Conservation (phyloP, 1,284 basidiomycete species). For the Cutaneotrichosporon mucoides region DNA sequence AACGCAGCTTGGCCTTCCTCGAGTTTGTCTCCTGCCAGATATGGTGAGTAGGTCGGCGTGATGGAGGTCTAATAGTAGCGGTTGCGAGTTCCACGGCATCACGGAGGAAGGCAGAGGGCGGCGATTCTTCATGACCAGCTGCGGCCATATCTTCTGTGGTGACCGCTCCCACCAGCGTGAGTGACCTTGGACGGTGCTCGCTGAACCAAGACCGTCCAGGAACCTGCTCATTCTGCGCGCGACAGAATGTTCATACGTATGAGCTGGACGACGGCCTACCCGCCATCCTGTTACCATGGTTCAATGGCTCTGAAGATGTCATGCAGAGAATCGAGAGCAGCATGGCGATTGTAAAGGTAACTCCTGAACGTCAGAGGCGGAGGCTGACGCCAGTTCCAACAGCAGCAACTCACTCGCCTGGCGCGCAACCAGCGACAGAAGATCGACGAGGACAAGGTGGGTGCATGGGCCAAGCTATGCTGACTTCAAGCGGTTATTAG, state of each 20-base stretch:
- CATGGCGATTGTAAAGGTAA: not conserved
- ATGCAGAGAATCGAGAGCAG: not conserved
- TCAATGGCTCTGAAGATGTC: not conserved
- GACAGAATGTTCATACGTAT: slow-evolving; percentile 10
- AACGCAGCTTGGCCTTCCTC: slow-evolving; percentile 19
- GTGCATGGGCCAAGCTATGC: not conserved
- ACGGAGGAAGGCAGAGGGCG: not conserved
- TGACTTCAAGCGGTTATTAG: not conserved
- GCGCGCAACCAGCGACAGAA: not conserved
- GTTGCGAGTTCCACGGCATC: not conserved
- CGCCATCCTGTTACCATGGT: not conserved
- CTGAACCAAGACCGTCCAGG: slow-evolving; percentile 17
- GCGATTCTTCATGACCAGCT: slow-evolving; percentile 39
- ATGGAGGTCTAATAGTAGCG: not conserved
- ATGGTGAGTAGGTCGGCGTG: slow-evolving; percentile 22
- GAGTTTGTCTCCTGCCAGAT: slow-evolving; percentile 31
- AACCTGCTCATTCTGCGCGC: slow-evolving; percentile 17
- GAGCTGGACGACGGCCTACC: slow-evolving; percentile 14
- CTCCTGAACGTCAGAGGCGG: not conserved
- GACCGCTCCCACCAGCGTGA: slow-evolving; percentile 26
- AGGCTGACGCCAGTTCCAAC: slow-evolving; percentile 12
- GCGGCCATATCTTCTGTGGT: slow-evolving; percentile 41
- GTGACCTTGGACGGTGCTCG: not conserved
- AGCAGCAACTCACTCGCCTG: slow-evolving; percentile 7
- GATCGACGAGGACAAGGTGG: slow-evolving; percentile 8